Evolutionary conservation across 2,329 filamentous ascomycete genomes (phyloP).

Genomic region (Metarhizium humberi): DNA sequence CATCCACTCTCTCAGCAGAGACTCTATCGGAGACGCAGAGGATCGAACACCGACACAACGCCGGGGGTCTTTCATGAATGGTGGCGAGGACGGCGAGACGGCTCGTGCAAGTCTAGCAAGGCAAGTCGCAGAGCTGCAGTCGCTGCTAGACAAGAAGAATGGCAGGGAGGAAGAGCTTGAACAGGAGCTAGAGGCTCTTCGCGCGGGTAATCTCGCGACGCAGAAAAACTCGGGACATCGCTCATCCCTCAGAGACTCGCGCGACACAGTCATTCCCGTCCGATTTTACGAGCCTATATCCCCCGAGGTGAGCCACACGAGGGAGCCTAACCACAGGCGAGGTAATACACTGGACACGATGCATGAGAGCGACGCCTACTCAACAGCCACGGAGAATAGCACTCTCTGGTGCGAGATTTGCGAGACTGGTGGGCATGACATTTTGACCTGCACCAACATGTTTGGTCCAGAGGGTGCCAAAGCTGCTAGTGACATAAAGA

Average conservation of each 20-base stretch:
- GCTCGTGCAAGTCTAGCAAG: slow-evolving; percentile 61
- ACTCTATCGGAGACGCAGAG: slow-evolving; percentile 43
- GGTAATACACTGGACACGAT: slow-evolving; percentile 54
- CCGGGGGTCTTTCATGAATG: slow-evolving; percentile 26
- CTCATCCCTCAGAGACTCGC: slow-evolving; percentile 55
- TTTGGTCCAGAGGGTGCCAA: slow-evolving; percentile 44
- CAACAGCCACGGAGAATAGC: slow-evolving; percentile 62
- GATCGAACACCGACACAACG: slow-evolving; percentile 19
- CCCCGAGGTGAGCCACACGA: slow-evolving; percentile 38
- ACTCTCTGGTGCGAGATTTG: slow-evolving; percentile 91
- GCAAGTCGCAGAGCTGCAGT: slow-evolving; percentile 70
- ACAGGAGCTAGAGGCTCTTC: slow-evolving; percentile 64
- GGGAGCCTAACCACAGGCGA: slow-evolving; percentile 15
- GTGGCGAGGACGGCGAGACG: slow-evolving; percentile 17
- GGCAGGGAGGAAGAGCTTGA: slow-evolving; percentile 77
- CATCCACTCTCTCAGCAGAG: slow-evolving; percentile 86
- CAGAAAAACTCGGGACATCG: slow-evolving; percentile 31
- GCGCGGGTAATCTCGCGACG: slow-evolving; percentile 26
- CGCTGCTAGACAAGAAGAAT: slow-evolving; percentile 61
- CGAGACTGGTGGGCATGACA: slow-evolving; percentile 85
- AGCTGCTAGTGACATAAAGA: slow-evolving; percentile 19
- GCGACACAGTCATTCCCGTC: slow-evolving; percentile 53
- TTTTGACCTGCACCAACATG: slow-evolving; percentile 89
- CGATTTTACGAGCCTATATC: slow-evolving; percentile 38
- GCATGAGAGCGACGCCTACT: slow-evolving; percentile 61